Conservation (phyloP, 176 grass and related monocot genomes). For the Zoysia japonica region DNA sequence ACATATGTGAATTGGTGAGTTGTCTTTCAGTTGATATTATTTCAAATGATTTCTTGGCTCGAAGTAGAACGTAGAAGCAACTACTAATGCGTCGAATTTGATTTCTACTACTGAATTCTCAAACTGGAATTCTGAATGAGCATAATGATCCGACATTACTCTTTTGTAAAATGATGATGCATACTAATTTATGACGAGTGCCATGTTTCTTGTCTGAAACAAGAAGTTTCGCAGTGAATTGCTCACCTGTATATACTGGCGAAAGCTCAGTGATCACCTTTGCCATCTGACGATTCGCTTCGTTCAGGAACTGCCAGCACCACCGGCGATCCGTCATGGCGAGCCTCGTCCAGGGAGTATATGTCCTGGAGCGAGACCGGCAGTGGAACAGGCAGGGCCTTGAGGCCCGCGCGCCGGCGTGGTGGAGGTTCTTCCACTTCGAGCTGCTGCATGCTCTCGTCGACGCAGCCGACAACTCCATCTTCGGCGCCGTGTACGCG, state of each 20-base stretch:
- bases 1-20: conserved; percentile 62
- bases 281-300: conserved; percentile 12
- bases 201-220: too few relatives aligned
- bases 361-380: conserved; percentile 58
- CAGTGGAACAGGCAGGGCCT: conserved; percentile 40
- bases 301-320: conserved; percentile 57
- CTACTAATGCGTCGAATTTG: background rate
- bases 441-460: conserved; percentile 44
- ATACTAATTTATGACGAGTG: background rate
- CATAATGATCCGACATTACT: background rate
- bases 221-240: background rate
- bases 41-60: background rate
- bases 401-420: conserved; percentile 48
- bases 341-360: conserved; percentile 59
- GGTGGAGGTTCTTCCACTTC: conserved; percentile 70
- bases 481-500: conserved; percentile 63
- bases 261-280: background rate
- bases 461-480: conserved; percentile 57
- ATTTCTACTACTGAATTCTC: background rate
- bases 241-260: conserved; percentile 11
- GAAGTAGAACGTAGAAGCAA: background rate
- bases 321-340: conserved; percentile 57
- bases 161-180: background rate
- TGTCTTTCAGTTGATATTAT: background rate
- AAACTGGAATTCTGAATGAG: background rate